Evolutionary conservation across 192 early-diverging fungal genomes (phyloP), one percentile per base, ranked within the genome.

Genomic region (Cladochytrium replicatum): DNA sequence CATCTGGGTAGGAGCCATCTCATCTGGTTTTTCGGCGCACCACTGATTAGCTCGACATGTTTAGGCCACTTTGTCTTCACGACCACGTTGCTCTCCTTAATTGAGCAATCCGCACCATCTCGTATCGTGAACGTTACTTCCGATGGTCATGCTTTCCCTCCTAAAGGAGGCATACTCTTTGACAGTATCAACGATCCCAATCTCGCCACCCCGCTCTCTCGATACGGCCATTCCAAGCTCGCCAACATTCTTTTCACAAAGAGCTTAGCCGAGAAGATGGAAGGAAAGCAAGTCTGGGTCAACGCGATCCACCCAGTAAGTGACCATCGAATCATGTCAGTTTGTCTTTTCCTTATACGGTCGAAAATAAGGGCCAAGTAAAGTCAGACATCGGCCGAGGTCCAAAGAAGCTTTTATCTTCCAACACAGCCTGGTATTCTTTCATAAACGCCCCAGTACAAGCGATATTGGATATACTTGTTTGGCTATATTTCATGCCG

Each of bases 251-350:
- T 72, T 8, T 68, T 73, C 41, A 44, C 59, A 5, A 44, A 46
- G n/a, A 50, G 51, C 2, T 21, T 59, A 7, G 26, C 50, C n/a
- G n/a, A n/a, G n/a, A n/a, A n/a, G n/a, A n/a, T n/a, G n/a, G n/a
- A n/a, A n/a, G n/a, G n/a, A n/a, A n/a, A n/a, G n/a, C n/a, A n/a
- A n/a, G n/a, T n/a, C 23, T 60, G 58, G 41, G 67, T 70, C 0
- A 69, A 79, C 62, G 44, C 57, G 32, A 17, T 70, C 5, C 61
- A 77, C 49, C 78, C 78, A 15, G 71, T n/a, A n/a, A n/a, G n/a
- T n/a, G n/a, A n/a, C n/a, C n/a, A n/a, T n/a, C n/a, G n/a, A n/a
- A n/a, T n/a, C n/a, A n/a, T n/a, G n/a, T n/a, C n/a, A n/a, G n/a
- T n/a, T n/a, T n/a, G n/a, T n/a, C n/a, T n/a, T n/a, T n/a, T n/a